These are phyloP conservation scores for Bruguiera gymnorhiza DNA, from an alignment of 345 rosid species.

Conservation along the genomic window DNA sequence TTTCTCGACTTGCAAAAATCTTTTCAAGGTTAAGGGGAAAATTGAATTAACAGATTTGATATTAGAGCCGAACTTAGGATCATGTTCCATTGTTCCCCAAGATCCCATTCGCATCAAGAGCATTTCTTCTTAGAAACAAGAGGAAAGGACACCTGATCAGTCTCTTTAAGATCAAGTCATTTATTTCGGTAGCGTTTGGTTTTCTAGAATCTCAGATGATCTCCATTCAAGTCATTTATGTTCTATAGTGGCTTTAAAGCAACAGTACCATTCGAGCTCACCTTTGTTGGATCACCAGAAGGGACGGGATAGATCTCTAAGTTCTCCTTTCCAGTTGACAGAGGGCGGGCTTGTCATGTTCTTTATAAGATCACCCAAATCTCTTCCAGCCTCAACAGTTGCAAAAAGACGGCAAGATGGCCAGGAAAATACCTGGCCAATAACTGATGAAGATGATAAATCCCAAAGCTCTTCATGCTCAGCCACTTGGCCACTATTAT, in stretches of 20 bases:
- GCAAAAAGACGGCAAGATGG: conserved; percentile 69
- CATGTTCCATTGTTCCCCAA: no score
- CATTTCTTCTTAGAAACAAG: no score
- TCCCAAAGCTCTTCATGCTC: conserved; percentile 90
- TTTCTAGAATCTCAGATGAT: no score
- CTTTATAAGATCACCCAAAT: conserved; percentile 48
- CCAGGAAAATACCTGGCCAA: conserved; percentile 76
- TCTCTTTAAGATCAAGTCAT: no score
- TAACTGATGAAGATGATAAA: conserved; percentile 54
- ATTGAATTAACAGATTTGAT: no score
- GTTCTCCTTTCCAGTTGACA: conserved; percentile 46
- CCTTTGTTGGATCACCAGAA: conserved; percentile 78
- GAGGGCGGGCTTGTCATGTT: conserved; percentile 39
- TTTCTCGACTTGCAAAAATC: no score
- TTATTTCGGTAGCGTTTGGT: no score
- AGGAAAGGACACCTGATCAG: no score
- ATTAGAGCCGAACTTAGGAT: no score
- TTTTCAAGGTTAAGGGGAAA: not conserved
- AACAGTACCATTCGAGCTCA: conserved; percentile 24
- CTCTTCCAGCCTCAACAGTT: conserved; percentile 59
- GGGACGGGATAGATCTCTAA: conserved; percentile 67
- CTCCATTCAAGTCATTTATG: no score
- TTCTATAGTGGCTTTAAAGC: no score
- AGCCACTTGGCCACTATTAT: conserved; percentile 87
- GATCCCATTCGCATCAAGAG: no score